Evolutionary conservation across 441 rosid species (phyloP).

Genomic region (Biscutella laevigata): DNA sequence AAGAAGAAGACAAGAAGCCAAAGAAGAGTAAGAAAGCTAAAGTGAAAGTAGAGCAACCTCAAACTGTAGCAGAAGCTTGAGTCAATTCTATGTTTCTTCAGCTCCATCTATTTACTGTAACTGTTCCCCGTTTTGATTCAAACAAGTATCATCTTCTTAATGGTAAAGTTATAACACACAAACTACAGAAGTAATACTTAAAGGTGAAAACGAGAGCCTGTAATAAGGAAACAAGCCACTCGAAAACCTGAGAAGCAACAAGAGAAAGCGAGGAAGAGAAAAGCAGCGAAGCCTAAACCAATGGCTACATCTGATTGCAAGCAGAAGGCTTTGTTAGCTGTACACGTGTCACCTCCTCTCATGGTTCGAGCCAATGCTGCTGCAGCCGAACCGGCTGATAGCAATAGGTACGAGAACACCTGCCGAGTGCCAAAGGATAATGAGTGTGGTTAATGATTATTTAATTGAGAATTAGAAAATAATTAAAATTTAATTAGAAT

Average conservation of each 20-base stretch:
- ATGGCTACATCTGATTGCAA: slow-evolving; percentile 68
- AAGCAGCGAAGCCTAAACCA: slow-evolving; percentile 73
- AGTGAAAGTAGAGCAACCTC: slow-evolving; percentile 34
- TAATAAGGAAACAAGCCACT: slow-evolving; percentile 66
- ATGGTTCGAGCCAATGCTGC: slow-evolving; percentile 58
- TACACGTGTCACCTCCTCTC: slow-evolving; percentile 48
- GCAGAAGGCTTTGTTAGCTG: slow-evolving; percentile 47
- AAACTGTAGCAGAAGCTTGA: slow-evolving; percentile 48
- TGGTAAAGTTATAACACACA: no score
- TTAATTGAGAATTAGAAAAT: neutral
- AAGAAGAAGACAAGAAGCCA: slow-evolving; percentile 28
- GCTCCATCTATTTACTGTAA: no score
- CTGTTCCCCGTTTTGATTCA: neutral
- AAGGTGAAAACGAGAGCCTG: slow-evolving; percentile 75
- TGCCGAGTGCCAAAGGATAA: slow-evolving; percentile 15
- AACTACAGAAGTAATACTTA: no score
- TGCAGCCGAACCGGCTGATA: slow-evolving; percentile 78
- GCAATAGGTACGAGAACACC: slow-evolving; percentile 73
- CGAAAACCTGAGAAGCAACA: slow-evolving; percentile 78
- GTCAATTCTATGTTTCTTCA: no score
- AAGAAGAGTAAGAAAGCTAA: slow-evolving; percentile 35
- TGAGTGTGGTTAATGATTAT: neutral
- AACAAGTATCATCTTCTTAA: neutral
- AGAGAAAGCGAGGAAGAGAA: slow-evolving; percentile 62
- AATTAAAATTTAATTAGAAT: neutral